These are phyloP conservation scores for Hortiboletus rubellus DNA, from an alignment of 1,284 basidiomycete species.

Conservation along the genomic window DNA sequence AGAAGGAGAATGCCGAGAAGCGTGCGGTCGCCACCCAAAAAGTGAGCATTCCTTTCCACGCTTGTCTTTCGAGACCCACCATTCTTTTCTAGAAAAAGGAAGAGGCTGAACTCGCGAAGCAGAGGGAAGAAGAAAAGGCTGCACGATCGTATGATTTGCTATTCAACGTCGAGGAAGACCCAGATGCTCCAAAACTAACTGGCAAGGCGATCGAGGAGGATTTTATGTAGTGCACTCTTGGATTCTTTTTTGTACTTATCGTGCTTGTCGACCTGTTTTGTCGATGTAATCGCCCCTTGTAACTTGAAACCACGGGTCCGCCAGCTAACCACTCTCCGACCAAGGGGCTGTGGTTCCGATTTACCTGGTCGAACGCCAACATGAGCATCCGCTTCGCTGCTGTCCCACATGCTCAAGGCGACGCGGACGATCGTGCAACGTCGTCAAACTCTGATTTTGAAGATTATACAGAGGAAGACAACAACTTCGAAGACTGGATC, in stretches of 20 bases:
- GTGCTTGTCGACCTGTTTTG: background rate
- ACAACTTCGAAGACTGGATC: slow-evolving; percentile 80
- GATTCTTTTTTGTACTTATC: slow-evolving; percentile 3
- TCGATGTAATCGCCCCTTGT: background rate
- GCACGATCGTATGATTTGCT: slow-evolving; percentile 75
- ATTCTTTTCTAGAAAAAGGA: slow-evolving; percentile 58
- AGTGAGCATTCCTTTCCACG: slow-evolving; percentile 38
- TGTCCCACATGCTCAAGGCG: slow-evolving; percentile 6
- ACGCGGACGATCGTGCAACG: slow-evolving; percentile 7
- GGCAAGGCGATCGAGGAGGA: slow-evolving; percentile 68
- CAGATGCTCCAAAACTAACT: slow-evolving; percentile 45
- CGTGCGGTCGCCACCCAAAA: slow-evolving; percentile 64
- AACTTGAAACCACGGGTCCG: no score
- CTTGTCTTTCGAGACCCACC: background rate
- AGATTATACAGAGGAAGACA: slow-evolving; percentile 56
- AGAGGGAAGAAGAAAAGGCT: slow-evolving; percentile 73
- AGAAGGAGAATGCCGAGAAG: slow-evolving; percentile 69
- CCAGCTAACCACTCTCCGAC: background rate
- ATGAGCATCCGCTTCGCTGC: slow-evolving; percentile 34
- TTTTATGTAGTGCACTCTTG: slow-evolving; percentile 47
- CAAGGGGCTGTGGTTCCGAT: background rate
- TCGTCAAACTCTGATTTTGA: slow-evolving; percentile 28
- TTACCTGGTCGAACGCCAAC: slow-evolving; percentile 2
- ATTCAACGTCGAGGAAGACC: slow-evolving; percentile 52
- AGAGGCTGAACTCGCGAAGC: slow-evolving; percentile 63